phyloP scores from a whole-genome alignment of 2,329 filamentous ascomycete genomes.

The Cercospora sp. region DNA sequence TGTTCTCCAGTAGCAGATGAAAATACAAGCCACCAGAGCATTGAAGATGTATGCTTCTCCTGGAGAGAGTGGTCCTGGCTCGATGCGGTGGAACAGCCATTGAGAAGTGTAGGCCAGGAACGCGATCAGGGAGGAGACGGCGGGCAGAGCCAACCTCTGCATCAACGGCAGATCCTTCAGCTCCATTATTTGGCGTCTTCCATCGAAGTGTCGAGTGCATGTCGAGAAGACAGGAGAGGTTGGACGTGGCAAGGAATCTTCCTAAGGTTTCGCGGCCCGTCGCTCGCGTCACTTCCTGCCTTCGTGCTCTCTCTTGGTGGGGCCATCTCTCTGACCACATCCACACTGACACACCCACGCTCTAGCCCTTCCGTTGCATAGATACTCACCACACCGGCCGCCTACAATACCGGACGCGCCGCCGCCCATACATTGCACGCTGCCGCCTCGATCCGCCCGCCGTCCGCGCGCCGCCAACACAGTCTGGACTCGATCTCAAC shows the following conservation, averaged over 20 bases:
- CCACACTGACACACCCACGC: slow-evolving; percentile 5
- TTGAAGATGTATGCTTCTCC: slow-evolving; percentile 66
- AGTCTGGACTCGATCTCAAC: slow-evolving; percentile 4
- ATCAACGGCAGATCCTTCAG: slow-evolving; percentile 26
- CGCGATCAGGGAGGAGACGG: slow-evolving; percentile 63
- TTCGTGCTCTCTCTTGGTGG: not conserved
- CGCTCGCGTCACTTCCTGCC: slow-evolving; percentile 6
- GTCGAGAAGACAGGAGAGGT: not conserved
- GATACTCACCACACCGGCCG: not conserved
- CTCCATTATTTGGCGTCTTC: not conserved
- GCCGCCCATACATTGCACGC: not conserved
- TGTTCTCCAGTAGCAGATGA: slow-evolving; percentile 68
- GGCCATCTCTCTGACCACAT: slow-evolving; percentile 5
- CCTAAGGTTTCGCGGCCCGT: not conserved
- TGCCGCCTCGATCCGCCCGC: not conserved
- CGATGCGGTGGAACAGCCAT: slow-evolving; percentile 61
- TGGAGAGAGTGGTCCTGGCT: slow-evolving; percentile 59
- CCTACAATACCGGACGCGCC: not conserved
- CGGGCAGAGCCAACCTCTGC: slow-evolving; percentile 64
- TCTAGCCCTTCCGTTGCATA: not conserved
- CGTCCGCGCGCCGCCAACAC: not conserved
- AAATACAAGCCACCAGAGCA: slow-evolving; percentile 60
- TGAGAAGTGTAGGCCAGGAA: slow-evolving; percentile 75
- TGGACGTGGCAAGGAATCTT: not conserved
- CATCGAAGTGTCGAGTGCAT: not conserved